Conservation (phyloP, 2,329 filamentous ascomycete genomes). For the Botrytis squamosa region DNA sequence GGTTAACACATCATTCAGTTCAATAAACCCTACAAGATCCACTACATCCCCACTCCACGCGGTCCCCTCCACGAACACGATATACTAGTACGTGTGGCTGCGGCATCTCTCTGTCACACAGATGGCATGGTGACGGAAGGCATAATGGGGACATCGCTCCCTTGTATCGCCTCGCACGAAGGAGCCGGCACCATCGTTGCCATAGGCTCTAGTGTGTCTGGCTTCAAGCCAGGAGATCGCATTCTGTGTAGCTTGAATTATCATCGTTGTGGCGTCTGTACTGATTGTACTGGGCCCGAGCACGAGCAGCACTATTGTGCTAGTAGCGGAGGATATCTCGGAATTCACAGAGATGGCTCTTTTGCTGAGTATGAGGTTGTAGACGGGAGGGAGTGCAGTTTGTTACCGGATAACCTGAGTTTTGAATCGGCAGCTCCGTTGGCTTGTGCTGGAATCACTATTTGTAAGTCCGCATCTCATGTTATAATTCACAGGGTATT, state of each 20-base stretch:
- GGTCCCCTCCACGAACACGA: constrained; percentile 47
- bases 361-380: constrained; percentile 57
- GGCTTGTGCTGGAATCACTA: constrained; percentile 50
- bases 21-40: constrained; percentile 55
- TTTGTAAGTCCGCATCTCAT: constrained; percentile 33
- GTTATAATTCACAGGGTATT: too few relatives aligned
- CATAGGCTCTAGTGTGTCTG: constrained; percentile 36
- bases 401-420: constrained; percentile 49
- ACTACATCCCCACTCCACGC: constrained; percentile 48
- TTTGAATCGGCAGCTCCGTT: constrained; percentile 55
- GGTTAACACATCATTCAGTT: constrained; percentile 38
- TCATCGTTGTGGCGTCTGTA: constrained; percentile 53
- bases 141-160: constrained; percentile 48
- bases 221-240: constrained; percentile 39
- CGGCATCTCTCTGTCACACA: constrained; percentile 60
- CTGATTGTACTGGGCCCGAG: constrained; percentile 51
- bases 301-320: constrained; percentile 53
- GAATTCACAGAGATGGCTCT: constrained; percentile 52
- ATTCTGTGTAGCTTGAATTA: constrained; percentile 56
- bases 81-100: constrained; percentile 57
- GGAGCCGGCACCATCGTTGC: constrained; percentile 37
- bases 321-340: constrained; percentile 46
- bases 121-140: constrained; percentile 56
- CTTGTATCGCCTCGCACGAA: constrained; percentile 49
- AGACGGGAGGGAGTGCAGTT: constrained; percentile 48